These are phyloP conservation scores for Psilocybe cubensis DNA, from an alignment of 768 basidiomycete genomes.

Conservation along the genomic window DNA sequence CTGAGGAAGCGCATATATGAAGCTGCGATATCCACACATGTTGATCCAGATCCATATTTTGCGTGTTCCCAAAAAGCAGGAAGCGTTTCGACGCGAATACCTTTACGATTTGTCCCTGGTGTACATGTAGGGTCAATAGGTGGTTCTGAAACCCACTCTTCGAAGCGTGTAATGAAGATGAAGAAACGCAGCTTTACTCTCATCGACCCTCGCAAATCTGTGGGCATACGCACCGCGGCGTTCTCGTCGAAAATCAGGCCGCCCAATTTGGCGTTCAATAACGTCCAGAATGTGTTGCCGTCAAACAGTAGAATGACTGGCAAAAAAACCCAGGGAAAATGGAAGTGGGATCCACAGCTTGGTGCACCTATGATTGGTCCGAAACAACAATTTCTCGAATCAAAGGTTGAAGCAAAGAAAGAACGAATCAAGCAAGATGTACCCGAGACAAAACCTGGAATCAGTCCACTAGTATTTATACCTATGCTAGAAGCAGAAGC, in stretches of 20 bases:
- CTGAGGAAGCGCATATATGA: slow-evolving; percentile 37
- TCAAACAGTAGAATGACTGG: neutral
- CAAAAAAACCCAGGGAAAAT: neutral
- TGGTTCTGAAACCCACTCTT: neutral
- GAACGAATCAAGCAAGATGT: neutral
- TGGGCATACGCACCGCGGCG: slow-evolving; percentile 26
- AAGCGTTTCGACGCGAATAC: slow-evolving; percentile 19
- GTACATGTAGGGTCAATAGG: neutral
- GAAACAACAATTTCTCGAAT: neutral
- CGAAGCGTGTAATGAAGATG: neutral
- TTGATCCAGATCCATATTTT: slow-evolving; percentile 30
- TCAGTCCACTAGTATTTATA: slow-evolving; percentile 24
- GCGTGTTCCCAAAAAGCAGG: slow-evolving; percentile 17
- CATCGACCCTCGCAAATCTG: slow-evolving; percentile 38
- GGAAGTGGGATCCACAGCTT: neutral
- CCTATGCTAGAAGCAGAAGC: slow-evolving; percentile 30
- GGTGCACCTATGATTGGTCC: neutral
- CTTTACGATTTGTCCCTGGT: slow-evolving; percentile 27
- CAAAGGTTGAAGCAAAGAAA: neutral
- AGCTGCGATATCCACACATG: slow-evolving; percentile 37
- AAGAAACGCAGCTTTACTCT: slow-evolving; percentile 22
- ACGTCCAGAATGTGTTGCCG: neutral
- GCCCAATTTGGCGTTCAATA: neutral
- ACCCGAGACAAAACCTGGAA: neutral
- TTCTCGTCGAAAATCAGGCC: slow-evolving; percentile 15